Percentiles rank a stretch among this genome's conserved stretches.
Evolutionary conservation across 108 stramenopile genomes (phyloP).

Genomic region (Nitzschia sp.): DNA sequence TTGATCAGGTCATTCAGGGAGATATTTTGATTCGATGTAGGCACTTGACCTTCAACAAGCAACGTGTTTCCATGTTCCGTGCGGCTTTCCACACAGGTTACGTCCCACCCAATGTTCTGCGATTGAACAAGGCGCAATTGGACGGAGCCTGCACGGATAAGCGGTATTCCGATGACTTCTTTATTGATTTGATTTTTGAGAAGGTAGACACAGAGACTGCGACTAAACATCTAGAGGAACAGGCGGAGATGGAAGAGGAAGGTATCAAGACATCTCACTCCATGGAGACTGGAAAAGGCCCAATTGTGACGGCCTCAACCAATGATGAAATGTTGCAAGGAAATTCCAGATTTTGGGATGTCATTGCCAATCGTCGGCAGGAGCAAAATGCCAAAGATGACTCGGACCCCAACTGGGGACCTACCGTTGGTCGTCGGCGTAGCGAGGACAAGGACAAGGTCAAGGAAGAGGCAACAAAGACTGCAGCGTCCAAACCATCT

Average conservation of each 20-base stretch:
- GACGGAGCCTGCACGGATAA: slow-evolving; percentile 91
- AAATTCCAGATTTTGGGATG: slow-evolving; percentile 86
- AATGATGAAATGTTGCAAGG: slow-evolving; percentile 84
- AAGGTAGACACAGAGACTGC: slow-evolving; percentile 75
- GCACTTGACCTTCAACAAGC: slow-evolving; percentile 66
- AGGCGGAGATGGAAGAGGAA: slow-evolving; percentile 26
- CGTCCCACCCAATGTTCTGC: slow-evolving; percentile 81
- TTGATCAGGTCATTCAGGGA: slow-evolving; percentile 82
- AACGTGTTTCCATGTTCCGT: slow-evolving; percentile 91
- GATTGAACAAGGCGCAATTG: slow-evolving; percentile 89
- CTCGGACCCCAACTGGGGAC: slow-evolving; percentile 50
- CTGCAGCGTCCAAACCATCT: slow-evolving; percentile 24
- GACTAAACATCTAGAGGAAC: slow-evolving; percentile 50
- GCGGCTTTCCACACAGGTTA: slow-evolving; percentile 97
- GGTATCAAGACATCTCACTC: slow-evolving; percentile 1
- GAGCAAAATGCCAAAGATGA: slow-evolving; percentile 46
- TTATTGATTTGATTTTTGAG: slow-evolving; percentile 94
- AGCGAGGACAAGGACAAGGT: slow-evolving; percentile 30
- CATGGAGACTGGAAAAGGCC: slow-evolving; percentile 34
- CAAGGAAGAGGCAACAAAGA: slow-evolving; percentile 5
- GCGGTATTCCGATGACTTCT: slow-evolving; percentile 89
- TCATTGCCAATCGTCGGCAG: slow-evolving; percentile 63
- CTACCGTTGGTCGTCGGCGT: slow-evolving; percentile 76
- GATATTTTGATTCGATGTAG: slow-evolving; percentile 90
- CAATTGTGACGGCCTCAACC: slow-evolving; percentile 61